phyloP scores from a whole-genome alignment of 2,329 filamentous ascomycete genomes.

The Cladorrhinum sp. region DNA sequence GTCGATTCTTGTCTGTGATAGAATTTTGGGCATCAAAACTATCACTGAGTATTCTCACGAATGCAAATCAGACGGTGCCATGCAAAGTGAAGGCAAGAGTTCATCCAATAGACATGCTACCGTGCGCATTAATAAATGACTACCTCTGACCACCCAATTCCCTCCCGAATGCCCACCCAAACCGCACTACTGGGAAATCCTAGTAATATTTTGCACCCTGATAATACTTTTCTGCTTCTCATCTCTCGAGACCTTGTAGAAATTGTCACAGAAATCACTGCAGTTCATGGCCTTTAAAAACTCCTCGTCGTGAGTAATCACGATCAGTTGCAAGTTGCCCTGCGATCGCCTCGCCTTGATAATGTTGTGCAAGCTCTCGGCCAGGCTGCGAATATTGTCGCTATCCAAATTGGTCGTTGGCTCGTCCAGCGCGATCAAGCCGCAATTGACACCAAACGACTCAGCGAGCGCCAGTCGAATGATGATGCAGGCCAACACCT shows the following conservation, averaged over 20 bases:
- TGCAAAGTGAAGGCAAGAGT: neutral
- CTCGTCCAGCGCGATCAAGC: slow-evolving; percentile 93
- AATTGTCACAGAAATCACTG: slow-evolving; percentile 87
- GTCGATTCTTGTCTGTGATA: neutral
- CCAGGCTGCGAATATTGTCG: slow-evolving; percentile 90
- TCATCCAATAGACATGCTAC: neutral
- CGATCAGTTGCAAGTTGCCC: slow-evolving; percentile 94
- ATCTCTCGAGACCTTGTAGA: slow-evolving; percentile 82
- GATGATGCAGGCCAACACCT: slow-evolving; percentile 94
- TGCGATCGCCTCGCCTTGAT: slow-evolving; percentile 81
- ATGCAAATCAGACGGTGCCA: neutral
- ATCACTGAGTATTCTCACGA: neutral
- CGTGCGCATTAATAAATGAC: neutral
- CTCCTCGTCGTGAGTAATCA: slow-evolving; percentile 98
- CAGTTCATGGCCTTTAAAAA: slow-evolving; percentile 93
- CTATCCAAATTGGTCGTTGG: slow-evolving; percentile 94
- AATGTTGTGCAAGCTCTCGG: slow-evolving; percentile 79
- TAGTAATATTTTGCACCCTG: slow-evolving; percentile 61
- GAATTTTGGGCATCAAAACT: neutral
- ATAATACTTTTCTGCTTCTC: slow-evolving; percentile 86
- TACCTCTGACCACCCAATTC: neutral
- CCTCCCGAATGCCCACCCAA: neutral
- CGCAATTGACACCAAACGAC: slow-evolving; percentile 94
- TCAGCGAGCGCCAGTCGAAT: slow-evolving; percentile 94
- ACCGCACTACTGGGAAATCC: slow-evolving; percentile 38